Percentiles rank a stretch among this genome's conserved stretches.
These are phyloP conservation scores for Blastocystis sp. DNA, from an alignment of 352 stramenopile species.

Conservation along the genomic window DNA sequence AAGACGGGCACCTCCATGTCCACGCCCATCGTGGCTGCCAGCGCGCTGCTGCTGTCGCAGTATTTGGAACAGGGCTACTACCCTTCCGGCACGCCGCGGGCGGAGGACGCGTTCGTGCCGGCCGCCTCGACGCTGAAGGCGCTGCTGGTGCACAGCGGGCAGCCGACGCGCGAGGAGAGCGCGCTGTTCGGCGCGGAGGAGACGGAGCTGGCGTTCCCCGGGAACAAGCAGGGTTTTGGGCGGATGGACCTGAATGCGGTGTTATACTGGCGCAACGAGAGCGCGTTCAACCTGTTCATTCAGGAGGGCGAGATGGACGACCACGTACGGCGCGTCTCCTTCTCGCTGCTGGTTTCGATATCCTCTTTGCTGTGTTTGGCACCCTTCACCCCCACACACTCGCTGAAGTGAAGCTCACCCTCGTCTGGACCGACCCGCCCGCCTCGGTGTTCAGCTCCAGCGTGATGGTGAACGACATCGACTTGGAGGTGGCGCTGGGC, in stretches of 20 bases:
- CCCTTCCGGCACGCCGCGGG: slow-evolving; percentile 62
- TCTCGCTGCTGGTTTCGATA: slow-evolving; percentile 10
- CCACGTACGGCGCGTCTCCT: neutral
- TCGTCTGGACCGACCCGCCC: slow-evolving; percentile 70
- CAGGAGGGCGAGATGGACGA: slow-evolving; percentile 21
- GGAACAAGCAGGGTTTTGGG: slow-evolving; percentile 58
- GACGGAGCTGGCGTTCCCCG: slow-evolving; percentile 34
- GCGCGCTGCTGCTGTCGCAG: slow-evolving; percentile 72
- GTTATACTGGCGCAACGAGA: slow-evolving; percentile 55
- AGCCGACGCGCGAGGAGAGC: slow-evolving; percentile 21
- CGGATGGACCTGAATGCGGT: slow-evolving; percentile 30
- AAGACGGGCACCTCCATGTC: slow-evolving; percentile 74
- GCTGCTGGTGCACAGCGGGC: slow-evolving; percentile 73
- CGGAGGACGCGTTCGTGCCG: slow-evolving; percentile 71
- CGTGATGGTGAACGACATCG: slow-evolving; percentile 70
- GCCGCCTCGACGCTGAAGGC: slow-evolving; percentile 73
- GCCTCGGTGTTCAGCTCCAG: slow-evolving; percentile 68
- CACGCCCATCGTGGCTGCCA: slow-evolving; percentile 73
- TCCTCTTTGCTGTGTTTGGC: neutral
- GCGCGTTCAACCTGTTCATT: slow-evolving; percentile 55
- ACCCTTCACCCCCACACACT: neutral
- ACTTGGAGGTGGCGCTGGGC: slow-evolving; percentile 56
- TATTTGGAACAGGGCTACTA: slow-evolving; percentile 73
- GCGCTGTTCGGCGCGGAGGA: neutral
- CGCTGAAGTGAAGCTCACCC: slow-evolving; percentile 63